Base-by-base conservation (phyloP, 495 filamentous ascomycete genomes). In the Xylaria palmicola region DNA sequence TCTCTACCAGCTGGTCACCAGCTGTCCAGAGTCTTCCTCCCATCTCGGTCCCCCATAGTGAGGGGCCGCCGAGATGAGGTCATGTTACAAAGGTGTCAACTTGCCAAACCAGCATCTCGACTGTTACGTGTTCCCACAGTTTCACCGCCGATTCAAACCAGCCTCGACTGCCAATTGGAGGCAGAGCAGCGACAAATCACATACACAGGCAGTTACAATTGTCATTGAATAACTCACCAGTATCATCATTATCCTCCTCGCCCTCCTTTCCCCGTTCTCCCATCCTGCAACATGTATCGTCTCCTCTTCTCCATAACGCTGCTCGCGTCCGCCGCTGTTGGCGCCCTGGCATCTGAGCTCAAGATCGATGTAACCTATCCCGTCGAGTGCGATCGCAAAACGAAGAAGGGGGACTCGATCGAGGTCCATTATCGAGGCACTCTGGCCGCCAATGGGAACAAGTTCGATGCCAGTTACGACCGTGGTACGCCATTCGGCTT, bases 381-480 rank as follows among this genome's bases (percentile, higher is more conserved):
- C 22, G 86, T 90, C 68, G 82, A 87, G 49, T 81, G 78, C 70
- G 79, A 81, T 19, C 89, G 91, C 70, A 91, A 90, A 73, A 88
- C 91, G 30, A 65, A 85, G 64, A 83, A 80, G 39, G 92, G 92
- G 68, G 92, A 97, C 76, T 85, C 73, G 47, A 88, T 98, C 65
- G 75, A 79, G 36, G 91, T 97, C 60, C 90, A 98, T 79, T 98
- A 98, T 78, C 81, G 84, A 34, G 93, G 93, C 59, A 94, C 88
- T 0, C 82, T 97, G 24, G 80, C 81, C 61, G 74, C 75, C 65
- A 79, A 75, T 60, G 76, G 76, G 56, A 76, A 79, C 62, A 73
- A 84, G 63, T 88, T 88, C 63, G 86, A 88, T 71, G 78, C 83
- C 61, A 85, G 79, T 68, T 96, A 93, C 75, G 83, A 91, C 65